Evolutionary conservation across 176 grass and related monocot genomes (phyloP).

Genomic region (Alloteropsis semialata): DNA sequence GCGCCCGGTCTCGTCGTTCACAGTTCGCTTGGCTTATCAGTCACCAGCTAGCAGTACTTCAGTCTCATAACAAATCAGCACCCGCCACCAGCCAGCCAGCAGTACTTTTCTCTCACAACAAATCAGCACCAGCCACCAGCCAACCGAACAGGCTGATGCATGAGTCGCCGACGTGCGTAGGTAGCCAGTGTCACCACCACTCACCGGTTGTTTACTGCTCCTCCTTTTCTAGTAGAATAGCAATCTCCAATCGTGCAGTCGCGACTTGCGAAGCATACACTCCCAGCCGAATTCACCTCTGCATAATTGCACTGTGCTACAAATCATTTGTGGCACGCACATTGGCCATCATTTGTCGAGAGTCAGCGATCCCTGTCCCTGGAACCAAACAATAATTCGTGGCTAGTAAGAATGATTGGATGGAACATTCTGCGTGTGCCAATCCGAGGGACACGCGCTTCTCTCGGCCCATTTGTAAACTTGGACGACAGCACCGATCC

Average conservation of each 20-base stretch:
- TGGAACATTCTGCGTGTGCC: background rate
- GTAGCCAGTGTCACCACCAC: background rate
- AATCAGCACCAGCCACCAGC: no score
- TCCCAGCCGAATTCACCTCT: background rate
- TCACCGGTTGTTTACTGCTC: background rate
- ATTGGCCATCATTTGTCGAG: conserved; percentile 1
- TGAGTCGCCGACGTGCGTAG: background rate
- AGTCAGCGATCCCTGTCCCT: background rate
- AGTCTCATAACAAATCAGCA: no score
- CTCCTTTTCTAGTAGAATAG: no score
- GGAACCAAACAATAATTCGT: background rate
- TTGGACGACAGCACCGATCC: background rate
- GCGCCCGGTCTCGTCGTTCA: background rate
- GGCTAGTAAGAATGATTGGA: conserved; percentile 18
- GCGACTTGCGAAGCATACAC: background rate
- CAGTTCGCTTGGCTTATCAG: no score
- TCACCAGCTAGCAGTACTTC: no score
- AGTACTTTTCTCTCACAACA: no score
- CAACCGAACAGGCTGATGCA: no score
- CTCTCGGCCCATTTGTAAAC: background rate
- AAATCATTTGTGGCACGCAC: no score
- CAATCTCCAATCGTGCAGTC: background rate
- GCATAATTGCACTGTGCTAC: background rate
- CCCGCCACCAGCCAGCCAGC: no score
- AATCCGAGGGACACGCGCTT: background rate